These are phyloP conservation scores for Malus sylvestris DNA, from an alignment of 306 rosid species.

Conservation along the genomic window DNA sequence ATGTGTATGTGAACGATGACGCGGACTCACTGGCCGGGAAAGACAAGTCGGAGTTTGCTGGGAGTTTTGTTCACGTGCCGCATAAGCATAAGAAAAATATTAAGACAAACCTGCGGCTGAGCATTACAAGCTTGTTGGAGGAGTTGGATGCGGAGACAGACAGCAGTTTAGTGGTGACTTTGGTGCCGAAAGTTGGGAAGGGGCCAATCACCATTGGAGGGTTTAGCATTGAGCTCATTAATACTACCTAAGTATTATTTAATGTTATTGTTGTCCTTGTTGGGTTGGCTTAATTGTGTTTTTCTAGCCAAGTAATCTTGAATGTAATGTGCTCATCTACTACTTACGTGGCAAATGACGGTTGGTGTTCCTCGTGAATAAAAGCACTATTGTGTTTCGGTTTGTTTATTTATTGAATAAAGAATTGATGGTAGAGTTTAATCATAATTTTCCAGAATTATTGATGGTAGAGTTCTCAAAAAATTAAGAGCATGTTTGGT, in stretches of 20 bases:
- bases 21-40: conserved; percentile 34
- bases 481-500: too few species aligned
- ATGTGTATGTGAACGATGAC: conserved; percentile 66
- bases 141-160: conserved; percentile 70
- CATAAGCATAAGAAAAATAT: conserved; percentile 35
- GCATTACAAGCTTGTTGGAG: conserved; percentile 49
- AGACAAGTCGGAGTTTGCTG: conserved; percentile 57
- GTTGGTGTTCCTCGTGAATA: too few species aligned
- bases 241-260: background rate
- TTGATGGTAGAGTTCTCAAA: too few species aligned
- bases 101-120: conserved; percentile 36
- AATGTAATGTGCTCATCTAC: too few species aligned
- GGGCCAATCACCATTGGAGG: conserved; percentile 26
- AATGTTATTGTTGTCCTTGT: background rate
- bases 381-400: too few species aligned
- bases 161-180: conserved; percentile 49
- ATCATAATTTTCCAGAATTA: too few species aligned
- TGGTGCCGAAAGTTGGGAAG: conserved; percentile 50
- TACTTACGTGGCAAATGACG: too few species aligned
- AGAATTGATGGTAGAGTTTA: too few species aligned
- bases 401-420: too few species aligned
- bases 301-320: too few species aligned
- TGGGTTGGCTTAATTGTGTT: too few species aligned
- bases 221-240: conserved; percentile 28
- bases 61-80: conserved; percentile 71